Evolutionary conservation across 1,139 yeast species (phyloP).

Genomic region (Blastobotrys persicus): DNA sequence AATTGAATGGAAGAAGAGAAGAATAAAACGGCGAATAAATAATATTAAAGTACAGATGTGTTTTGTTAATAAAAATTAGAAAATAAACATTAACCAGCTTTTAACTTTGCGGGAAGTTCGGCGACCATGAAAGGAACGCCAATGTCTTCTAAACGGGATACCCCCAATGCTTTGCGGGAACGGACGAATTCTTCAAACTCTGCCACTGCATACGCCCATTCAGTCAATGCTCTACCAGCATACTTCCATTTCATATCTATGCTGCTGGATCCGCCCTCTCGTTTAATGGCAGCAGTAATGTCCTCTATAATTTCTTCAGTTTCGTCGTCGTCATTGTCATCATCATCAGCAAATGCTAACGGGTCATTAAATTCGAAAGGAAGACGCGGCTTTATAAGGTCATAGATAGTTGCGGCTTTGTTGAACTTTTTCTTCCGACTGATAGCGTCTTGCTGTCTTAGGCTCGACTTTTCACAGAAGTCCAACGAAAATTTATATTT

Average conservation of each 20-base stretch:
- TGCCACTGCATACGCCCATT: constrained; percentile 55
- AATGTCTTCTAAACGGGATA: constrained; percentile 32
- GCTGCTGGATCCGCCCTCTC: background rate
- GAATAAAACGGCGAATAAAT: constrained; percentile 1
- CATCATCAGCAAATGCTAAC: constrained; percentile 17
- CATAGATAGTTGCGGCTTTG: background rate
- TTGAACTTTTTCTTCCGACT: background rate
- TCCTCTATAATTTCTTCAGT: constrained; percentile 6
- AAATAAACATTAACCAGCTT: constrained; percentile 22
- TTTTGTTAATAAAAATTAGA: constrained; percentile 7
- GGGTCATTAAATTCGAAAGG: constrained; percentile 25
- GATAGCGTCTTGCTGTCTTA: constrained; percentile 23
- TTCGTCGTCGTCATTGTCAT: constrained; percentile 15
- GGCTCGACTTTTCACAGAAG: constrained; percentile 24
- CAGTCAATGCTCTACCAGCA: constrained; percentile 64
- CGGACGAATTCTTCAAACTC: constrained; percentile 60
- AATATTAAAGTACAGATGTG: constrained; percentile 1
- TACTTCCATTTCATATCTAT: constrained; percentile 38
- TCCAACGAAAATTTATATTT: constrained; percentile 30
- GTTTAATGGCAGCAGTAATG: background rate
- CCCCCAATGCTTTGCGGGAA: constrained; percentile 30
- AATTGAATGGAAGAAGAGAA: constrained; percentile 9
- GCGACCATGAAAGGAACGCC: constrained; percentile 47
- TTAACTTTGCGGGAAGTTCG: constrained; percentile 38
- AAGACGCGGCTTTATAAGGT: constrained; percentile 22